phyloP scores from a whole-genome alignment of 208 protist genomes.

The Phytomonas sp. region DNA sequence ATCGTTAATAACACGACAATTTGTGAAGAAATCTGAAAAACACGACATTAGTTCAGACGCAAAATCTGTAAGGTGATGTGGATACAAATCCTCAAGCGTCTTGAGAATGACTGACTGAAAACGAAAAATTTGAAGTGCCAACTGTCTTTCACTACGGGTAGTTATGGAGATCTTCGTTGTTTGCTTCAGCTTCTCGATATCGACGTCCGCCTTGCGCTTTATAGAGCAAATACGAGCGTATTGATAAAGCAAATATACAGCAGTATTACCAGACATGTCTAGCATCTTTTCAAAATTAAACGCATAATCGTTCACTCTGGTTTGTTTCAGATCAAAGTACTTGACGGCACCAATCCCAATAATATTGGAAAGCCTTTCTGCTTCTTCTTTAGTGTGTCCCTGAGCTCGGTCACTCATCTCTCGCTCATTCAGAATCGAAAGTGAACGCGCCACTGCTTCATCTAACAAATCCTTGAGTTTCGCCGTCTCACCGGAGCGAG shows the following conservation, averaged over 20 bases:
- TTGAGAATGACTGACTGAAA: constrained; percentile 87
- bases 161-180: constrained; percentile 59
- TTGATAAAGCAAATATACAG: constrained; percentile 96
- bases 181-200: constrained; percentile 44
- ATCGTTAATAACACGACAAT: constrained; percentile 85
- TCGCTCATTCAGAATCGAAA: constrained; percentile 75
- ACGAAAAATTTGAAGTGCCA: constrained; percentile 78
- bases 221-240: constrained; percentile 95
- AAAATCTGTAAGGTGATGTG: constrained; percentile 93
- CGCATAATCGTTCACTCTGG: constrained; percentile 90
- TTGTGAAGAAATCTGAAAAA: constrained; percentile 95
- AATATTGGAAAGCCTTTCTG: constrained; percentile 70
- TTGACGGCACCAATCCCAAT: constrained; percentile 95
- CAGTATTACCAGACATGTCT: constrained; percentile 94
- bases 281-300: constrained; percentile 97
- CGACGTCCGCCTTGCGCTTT: constrained; percentile 79
- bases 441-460: constrained; percentile 85
- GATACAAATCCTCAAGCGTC: constrained; percentile 87
- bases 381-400: constrained; percentile 78
- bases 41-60: constrained; percentile 89
- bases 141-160: constrained; percentile 74
- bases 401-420: constrained; percentile 68
- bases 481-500: constrained; percentile 91
- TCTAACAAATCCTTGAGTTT: constrained; percentile 95
- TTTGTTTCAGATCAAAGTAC: constrained; percentile 96